These are phyloP conservation scores for Tremella fuciformis DNA, from an alignment of 768 basidiomycete species.

Conservation along the genomic window DNA sequence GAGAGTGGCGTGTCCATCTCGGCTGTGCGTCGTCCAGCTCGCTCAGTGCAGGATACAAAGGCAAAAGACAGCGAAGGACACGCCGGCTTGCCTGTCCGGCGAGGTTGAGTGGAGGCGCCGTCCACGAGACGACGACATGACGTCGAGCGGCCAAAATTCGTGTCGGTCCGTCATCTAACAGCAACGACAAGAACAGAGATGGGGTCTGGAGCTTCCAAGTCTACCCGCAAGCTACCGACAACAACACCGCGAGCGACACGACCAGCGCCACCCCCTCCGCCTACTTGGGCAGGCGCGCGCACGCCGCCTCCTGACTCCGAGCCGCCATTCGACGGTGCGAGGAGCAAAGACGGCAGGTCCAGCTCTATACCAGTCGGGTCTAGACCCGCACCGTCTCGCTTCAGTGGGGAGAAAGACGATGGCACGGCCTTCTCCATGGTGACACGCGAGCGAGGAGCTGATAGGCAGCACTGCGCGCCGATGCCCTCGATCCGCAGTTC, in stretches of 20 bases:
- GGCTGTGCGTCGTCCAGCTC: not conserved
- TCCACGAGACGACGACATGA: not conserved
- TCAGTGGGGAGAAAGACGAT: conserved; percentile 48
- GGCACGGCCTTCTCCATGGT: conserved; percentile 26
- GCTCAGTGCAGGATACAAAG: not conserved
- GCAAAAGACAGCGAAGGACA: not conserved
- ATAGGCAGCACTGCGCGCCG: conserved; percentile 34
- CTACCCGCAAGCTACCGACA: conserved; percentile 44
- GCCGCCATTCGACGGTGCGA: too few species aligned
- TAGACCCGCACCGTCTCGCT: conserved; percentile 7
- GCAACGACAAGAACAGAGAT: conserved; percentile 15
- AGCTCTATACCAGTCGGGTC: too few species aligned
- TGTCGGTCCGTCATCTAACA: not conserved
- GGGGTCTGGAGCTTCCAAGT: conserved; percentile 46
- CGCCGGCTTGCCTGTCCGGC: too few species aligned
- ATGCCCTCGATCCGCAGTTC: conserved; percentile 50
- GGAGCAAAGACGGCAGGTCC: too few species aligned
- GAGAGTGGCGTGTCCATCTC: conserved; percentile 41
- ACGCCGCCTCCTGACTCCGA: conserved; percentile 26
- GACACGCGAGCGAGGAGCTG: not conserved
- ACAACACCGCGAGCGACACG: conserved; percentile 7
- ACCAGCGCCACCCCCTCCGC: conserved; percentile 11
- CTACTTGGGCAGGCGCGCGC: conserved; percentile 32
- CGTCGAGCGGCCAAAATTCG: not conserved
- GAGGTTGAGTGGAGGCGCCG: too few species aligned